phyloP scores from a whole-genome alignment of 345 rosid species.

The Eucalyptus sp. region DNA sequence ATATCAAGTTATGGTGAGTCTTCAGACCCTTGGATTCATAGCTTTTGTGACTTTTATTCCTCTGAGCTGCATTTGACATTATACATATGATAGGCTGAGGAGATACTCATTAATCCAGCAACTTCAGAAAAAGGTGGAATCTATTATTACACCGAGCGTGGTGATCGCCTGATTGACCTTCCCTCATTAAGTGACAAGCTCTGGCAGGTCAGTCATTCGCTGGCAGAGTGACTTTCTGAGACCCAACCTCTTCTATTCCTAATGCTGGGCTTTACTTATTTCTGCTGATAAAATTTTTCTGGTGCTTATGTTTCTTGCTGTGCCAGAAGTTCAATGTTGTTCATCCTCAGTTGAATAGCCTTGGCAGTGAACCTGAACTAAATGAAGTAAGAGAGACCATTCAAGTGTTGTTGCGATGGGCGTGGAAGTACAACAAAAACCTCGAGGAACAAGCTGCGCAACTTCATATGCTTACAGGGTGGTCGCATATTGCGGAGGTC shows the following conservation, averaged over 20 bases:
- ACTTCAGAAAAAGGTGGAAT: conserved; percentile 72
- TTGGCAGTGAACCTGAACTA: conserved; percentile 60
- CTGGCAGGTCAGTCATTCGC: conserved; percentile 58
- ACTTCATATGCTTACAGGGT: conserved; percentile 94
- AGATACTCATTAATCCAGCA: conserved; percentile 56
- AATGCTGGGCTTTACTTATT: background rate
- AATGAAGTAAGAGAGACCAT: conserved; percentile 68
- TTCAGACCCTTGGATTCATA: background rate
- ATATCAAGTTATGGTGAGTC: conserved; percentile 60
- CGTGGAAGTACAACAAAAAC: conserved; percentile 87
- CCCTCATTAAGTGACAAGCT: conserved; percentile 67
- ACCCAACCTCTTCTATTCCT: background rate
- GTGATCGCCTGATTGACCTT: conserved; percentile 84
- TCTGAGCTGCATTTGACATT: background rate
- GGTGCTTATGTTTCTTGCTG: background rate
- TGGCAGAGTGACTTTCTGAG: background rate
- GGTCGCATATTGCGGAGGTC: conserved; percentile 96
- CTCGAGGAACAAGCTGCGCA: conserved; percentile 98
- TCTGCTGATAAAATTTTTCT: background rate
- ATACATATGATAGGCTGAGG: conserved; percentile 50
- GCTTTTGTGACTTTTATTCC: background rate
- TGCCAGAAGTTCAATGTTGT: conserved; percentile 58
- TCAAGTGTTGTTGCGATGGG: conserved; percentile 89
- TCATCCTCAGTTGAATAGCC: conserved; percentile 48
- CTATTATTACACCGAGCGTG: conserved; percentile 87